Percentiles rank a stretch among this genome's conserved stretches.
Conservation (phyloP, 768 basidiomycete genomes). For the Mycena leptocephala region DNA sequence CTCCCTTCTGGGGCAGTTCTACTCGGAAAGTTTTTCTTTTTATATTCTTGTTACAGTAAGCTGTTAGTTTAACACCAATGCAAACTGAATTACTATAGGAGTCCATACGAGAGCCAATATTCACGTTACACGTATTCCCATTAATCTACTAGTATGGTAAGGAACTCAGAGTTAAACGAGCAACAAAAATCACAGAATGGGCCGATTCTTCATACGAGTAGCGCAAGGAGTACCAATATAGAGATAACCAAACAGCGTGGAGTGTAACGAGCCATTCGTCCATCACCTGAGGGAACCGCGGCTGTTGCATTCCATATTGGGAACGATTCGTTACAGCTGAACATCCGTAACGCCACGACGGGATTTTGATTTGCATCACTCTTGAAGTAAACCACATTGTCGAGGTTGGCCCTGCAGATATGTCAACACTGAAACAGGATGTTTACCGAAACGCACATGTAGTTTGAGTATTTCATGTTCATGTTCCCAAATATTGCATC, state of each 20-base stretch:
- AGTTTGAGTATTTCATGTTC: not conserved
- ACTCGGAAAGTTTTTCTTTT: too few relatives aligned
- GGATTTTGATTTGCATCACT: not conserved
- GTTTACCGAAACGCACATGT: not conserved
- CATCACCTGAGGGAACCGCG: not conserved
- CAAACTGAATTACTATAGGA: too few relatives aligned
- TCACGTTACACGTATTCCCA: too few relatives aligned
- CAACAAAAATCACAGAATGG: not conserved
- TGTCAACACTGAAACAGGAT: not conserved
- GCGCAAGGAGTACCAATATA: not conserved
- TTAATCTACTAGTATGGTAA: too few relatives aligned
- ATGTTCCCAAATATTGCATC: slow-evolving; percentile 1
- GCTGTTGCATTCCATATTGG: not conserved
- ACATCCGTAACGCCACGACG: not conserved
- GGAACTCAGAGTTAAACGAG: not conserved
- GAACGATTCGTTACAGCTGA: not conserved
- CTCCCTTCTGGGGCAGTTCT: too few relatives aligned
- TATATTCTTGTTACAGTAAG: too few relatives aligned
- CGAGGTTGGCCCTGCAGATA: not conserved
- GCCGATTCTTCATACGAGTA: not conserved
- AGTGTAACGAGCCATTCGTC: not conserved
- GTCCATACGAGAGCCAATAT: too few relatives aligned
- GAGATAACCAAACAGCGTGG: not conserved
- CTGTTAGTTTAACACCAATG: too few relatives aligned
- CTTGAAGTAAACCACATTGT: not conserved